phyloP scores from a whole-genome alignment of 495 filamentous ascomycete genomes.

The Aspergillus mulundensis region DNA sequence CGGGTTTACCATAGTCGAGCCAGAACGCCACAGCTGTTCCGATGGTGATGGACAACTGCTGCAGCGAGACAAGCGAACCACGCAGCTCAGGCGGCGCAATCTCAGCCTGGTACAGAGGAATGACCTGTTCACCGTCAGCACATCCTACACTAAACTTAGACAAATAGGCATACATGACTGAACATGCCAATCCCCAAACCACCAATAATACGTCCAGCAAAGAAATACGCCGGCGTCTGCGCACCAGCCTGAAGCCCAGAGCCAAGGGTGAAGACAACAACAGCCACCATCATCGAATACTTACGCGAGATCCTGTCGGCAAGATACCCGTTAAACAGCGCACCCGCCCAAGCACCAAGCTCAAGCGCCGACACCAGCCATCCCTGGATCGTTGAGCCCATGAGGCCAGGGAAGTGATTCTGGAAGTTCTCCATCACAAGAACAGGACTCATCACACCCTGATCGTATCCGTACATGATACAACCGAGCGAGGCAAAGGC shows the following conservation, averaged over 20 bases:
- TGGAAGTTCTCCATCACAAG: constrained; percentile 31
- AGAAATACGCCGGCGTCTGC: constrained; percentile 34
- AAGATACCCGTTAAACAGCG: constrained; percentile 68
- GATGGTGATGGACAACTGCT: constrained; percentile 62
- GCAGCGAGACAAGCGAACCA: constrained; percentile 65
- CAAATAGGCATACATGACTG: constrained; percentile 24
- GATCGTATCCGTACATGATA: constrained; percentile 56
- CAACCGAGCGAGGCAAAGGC: constrained; percentile 3
- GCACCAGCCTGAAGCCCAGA: constrained; percentile 41
- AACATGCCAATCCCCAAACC: constrained; percentile 65
- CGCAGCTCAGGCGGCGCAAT: constrained; percentile 66
- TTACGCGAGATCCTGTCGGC: constrained; percentile 73
- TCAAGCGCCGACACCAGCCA: constrained; percentile 77
- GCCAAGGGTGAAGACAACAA: constrained; percentile 68
- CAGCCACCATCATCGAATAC: constrained; percentile 69
- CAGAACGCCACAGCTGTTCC: constrained; percentile 66
- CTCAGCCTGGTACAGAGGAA: constrained; percentile 12
- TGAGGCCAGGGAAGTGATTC: constrained; percentile 41
- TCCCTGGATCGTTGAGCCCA: constrained; percentile 64
- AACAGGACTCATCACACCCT: constrained; percentile 71
- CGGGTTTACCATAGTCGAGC: constrained; percentile 49
- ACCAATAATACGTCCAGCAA: constrained; percentile 46
- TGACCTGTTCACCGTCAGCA: constrained; percentile 1
- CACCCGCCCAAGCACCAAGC: constrained; percentile 76
- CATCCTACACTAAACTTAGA: neutral